These are phyloP conservation scores for Cubamyces sp. DNA, from an alignment of 768 basidiomycete species.

Conservation along the genomic window DNA sequence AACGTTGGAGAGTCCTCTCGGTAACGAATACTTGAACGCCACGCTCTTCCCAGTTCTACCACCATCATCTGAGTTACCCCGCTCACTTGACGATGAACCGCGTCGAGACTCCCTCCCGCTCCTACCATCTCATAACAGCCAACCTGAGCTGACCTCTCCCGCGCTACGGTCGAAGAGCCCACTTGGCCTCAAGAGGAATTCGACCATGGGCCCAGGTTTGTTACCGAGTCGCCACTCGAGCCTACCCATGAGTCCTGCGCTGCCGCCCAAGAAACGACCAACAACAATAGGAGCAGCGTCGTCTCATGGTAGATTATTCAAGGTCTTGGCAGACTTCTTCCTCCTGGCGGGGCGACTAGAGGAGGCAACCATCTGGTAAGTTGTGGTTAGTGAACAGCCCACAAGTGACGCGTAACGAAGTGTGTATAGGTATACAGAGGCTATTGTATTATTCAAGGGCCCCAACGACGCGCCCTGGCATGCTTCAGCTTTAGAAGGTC, in stretches of 20 bases:
- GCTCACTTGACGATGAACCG: slow-evolving; percentile 51
- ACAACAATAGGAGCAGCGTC: slow-evolving; percentile 69
- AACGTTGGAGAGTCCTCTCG: slow-evolving; percentile 78
- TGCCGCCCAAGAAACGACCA: slow-evolving; percentile 57
- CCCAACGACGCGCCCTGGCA: slow-evolving; percentile 87
- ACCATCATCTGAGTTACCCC: slow-evolving; percentile 61
- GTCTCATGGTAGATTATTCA: slow-evolving; percentile 84
- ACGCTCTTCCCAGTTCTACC: slow-evolving; percentile 66
- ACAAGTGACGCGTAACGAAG: slow-evolving; percentile 1
- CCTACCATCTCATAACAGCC: slow-evolving; percentile 54
- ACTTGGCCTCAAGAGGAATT: slow-evolving; percentile 54
- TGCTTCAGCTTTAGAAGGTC: slow-evolving; percentile 83
- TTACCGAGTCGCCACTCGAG: slow-evolving; percentile 55
- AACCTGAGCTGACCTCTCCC: slow-evolving; percentile 53
- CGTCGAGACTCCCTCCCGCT: slow-evolving; percentile 50
- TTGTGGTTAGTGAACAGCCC: slow-evolving; percentile 21
- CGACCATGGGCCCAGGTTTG: slow-evolving; percentile 43
- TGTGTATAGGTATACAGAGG: slow-evolving; percentile 78
- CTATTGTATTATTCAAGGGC: slow-evolving; percentile 73
- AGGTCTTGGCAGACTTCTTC: slow-evolving; percentile 88
- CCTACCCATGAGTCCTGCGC: slow-evolving; percentile 41
- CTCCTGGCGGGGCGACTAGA: slow-evolving; percentile 83
- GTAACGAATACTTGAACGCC: slow-evolving; percentile 84
- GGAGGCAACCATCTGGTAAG: slow-evolving; percentile 81
- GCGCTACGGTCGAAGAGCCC: slow-evolving; percentile 36